A percentile compares a stretch with the other conserved stretches of the same genome.
Conservation (phyloP, 495 filamentous ascomycete genomes). For the Penicillium chermesinum region DNA sequence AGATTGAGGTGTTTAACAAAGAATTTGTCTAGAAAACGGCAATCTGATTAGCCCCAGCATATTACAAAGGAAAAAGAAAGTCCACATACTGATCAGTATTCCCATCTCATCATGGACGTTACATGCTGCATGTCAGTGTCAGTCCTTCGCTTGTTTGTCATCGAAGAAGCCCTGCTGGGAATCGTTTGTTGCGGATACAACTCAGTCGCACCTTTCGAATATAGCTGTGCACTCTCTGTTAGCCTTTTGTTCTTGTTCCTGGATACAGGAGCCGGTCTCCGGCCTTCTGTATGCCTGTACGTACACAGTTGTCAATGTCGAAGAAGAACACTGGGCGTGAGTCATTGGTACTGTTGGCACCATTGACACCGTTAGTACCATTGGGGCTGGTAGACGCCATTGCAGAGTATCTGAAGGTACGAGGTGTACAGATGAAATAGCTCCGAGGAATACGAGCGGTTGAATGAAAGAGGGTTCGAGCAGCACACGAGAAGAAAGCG, state of each 20-base stretch:
- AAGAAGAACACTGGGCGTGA: slow-evolving; percentile 69
- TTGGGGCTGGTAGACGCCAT: slow-evolving; percentile 22
- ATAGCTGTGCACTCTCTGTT: slow-evolving; percentile 37
- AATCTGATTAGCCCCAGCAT: neutral
- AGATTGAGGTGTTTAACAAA: slow-evolving; percentile 76
- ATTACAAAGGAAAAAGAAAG: neutral
- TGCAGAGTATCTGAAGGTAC: slow-evolving; percentile 5
- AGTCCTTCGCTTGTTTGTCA: slow-evolving; percentile 1
- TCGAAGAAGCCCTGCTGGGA: neutral
- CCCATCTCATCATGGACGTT: slow-evolving; percentile 74
- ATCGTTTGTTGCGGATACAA: neutral
- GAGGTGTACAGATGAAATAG: neutral
- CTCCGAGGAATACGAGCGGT: slow-evolving; percentile 1
- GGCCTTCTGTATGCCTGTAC: slow-evolving; percentile 17
- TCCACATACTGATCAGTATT: slow-evolving; percentile 52
- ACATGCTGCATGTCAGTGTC: slow-evolving; percentile 39
- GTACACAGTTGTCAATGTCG: slow-evolving; percentile 96
- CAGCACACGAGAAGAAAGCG: slow-evolving; percentile 6
- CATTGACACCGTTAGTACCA: slow-evolving; percentile 3
- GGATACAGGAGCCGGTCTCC: no score
- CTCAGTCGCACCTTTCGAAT: slow-evolving; percentile 42
- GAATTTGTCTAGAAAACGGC: slow-evolving; percentile 55
- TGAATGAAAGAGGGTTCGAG: slow-evolving; percentile 8
- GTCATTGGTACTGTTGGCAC: slow-evolving; percentile 24
- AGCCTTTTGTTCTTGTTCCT: slow-evolving; percentile 7